Evolutionary conservation across 1,284 basidiomycete genomes (phyloP).

Genomic region (Cutaneotrichosporon cutaneum): DNA sequence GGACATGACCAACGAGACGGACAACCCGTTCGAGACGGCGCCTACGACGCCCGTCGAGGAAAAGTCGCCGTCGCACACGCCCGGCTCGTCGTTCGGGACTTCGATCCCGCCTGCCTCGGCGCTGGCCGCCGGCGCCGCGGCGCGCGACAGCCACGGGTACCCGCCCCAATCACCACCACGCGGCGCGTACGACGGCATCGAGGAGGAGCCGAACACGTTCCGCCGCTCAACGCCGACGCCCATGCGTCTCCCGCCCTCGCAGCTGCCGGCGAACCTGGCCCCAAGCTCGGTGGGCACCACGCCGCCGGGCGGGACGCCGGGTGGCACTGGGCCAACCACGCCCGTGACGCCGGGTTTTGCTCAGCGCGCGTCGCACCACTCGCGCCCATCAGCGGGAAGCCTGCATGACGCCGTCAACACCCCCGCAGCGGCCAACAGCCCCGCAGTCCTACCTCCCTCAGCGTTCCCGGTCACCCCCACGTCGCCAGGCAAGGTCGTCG

Average conservation of each 20-base stretch:
- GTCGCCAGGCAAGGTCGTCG: neutral
- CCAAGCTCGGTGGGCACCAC: neutral
- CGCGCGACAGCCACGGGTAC: neutral
- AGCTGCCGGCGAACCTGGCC: neutral
- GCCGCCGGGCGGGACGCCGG: neutral
- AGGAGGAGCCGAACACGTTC: neutral
- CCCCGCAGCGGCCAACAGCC: neutral
- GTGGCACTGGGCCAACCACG: constrained; percentile 9
- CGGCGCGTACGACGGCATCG: neutral
- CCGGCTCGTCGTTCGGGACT: constrained; percentile 11
- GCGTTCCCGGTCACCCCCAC: neutral
- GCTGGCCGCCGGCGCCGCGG: constrained; percentile 3
- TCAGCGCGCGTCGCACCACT: constrained; percentile 1
- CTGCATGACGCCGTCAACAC: neutral
- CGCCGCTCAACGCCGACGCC: constrained; percentile 5
- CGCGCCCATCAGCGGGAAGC: constrained; percentile 1
- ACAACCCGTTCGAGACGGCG: constrained; percentile 23
- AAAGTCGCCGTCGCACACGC: constrained; percentile 9
- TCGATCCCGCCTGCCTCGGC: constrained; percentile 5
- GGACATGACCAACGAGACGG: neutral
- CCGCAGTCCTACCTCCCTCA: neutral
- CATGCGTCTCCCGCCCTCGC: constrained; percentile 1
- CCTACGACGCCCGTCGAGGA: constrained; percentile 22
- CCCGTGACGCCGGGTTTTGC: constrained; percentile 11
- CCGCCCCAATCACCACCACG: constrained; percentile 1